Conservation (phyloP, 371 early-diverging fungal species). For the Basidiobolus meristosporus region DNA sequence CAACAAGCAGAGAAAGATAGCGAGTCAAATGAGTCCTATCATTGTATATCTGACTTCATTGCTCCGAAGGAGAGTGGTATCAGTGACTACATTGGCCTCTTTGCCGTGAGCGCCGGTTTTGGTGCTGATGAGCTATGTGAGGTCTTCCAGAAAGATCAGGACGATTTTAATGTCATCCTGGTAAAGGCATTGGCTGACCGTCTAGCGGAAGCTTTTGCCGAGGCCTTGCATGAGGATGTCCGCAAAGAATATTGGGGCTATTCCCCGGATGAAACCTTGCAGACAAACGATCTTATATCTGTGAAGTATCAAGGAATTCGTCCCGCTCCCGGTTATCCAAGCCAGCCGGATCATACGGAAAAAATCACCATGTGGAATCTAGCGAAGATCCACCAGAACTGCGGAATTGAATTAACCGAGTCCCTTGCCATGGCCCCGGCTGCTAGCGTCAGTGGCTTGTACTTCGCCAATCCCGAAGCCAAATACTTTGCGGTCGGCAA, state of each 20-base stretch:
- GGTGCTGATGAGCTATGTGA: slow-evolving; percentile 65
- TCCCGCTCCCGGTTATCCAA: slow-evolving; percentile 81
- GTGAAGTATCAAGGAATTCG: slow-evolving; percentile 86
- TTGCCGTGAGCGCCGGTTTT: slow-evolving; percentile 73
- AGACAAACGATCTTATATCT: slow-evolving; percentile 54
- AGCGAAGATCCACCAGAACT: slow-evolving; percentile 45
- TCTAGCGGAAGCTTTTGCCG: slow-evolving; percentile 80
- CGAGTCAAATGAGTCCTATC: slow-evolving; percentile 59
- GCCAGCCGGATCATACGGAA: slow-evolving; percentile 80
- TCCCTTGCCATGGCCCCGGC: slow-evolving; percentile 83
- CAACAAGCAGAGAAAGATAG: slow-evolving; percentile 29
- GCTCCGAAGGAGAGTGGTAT: slow-evolving; percentile 55
- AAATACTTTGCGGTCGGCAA: slow-evolving; percentile 89
- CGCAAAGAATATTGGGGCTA: slow-evolving; percentile 82
- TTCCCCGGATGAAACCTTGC: slow-evolving; percentile 46
- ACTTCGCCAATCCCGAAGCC: slow-evolving; percentile 52
- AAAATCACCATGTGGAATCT: slow-evolving; percentile 80
- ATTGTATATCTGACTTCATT: slow-evolving; percentile 76
- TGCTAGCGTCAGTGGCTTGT: slow-evolving; percentile 62
- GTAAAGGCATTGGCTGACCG: slow-evolving; percentile 85
- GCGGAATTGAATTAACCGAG: slow-evolving; percentile 73
- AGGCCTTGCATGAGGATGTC: slow-evolving; percentile 67
- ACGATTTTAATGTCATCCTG: slow-evolving; percentile 82
- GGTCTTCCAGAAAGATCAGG: slow-evolving; percentile 48
- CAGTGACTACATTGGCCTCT: slow-evolving; percentile 70